Conservation (phyloP, 2,329 filamentous ascomycete genomes). For the Cladosporium sphaerospermum region DNA sequence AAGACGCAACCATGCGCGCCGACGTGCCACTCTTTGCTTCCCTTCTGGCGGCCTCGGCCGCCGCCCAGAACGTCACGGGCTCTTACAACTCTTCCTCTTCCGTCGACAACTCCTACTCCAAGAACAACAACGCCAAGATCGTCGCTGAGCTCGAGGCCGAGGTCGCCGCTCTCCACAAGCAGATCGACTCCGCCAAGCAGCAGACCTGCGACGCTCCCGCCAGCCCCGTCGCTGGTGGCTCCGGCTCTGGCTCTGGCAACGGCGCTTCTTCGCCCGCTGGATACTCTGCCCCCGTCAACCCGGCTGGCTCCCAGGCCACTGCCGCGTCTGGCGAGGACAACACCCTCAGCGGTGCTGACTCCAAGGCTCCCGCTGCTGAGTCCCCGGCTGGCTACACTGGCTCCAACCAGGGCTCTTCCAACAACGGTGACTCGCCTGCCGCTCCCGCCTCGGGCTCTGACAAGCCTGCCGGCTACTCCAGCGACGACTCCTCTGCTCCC, state of each 20-base stretch:
- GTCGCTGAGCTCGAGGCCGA: conserved; percentile 12
- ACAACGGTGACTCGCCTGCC: not conserved
- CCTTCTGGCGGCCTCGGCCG: conserved; percentile 11
- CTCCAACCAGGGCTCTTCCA: not conserved
- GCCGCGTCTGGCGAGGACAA: conserved; percentile 22
- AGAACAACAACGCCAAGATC: conserved; percentile 8
- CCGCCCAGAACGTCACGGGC: conserved; percentile 6
- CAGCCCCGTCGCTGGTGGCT: conserved; percentile 1
- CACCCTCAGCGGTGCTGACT: not conserved
- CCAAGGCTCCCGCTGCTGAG: not conserved
- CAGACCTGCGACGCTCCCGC: conserved; percentile 7
- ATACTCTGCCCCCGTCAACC: conserved; percentile 54
- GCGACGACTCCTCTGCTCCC: not conserved
- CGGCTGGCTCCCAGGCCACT: conserved; percentile 70
- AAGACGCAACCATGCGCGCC: conserved; percentile 11
- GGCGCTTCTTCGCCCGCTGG: conserved; percentile 56
- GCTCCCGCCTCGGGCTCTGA: not conserved
- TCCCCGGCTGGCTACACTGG: conserved; percentile 1
- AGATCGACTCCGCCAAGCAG: conserved; percentile 6
- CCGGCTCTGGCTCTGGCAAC: conserved; percentile 50
- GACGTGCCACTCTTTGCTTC: conserved; percentile 14
- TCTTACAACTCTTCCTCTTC: not conserved
- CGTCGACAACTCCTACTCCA: conserved; percentile 8
- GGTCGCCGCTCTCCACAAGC: conserved; percentile 8
- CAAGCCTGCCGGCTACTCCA: not conserved